These are phyloP conservation scores for Cystobasidium pallidum DNA, from an alignment of 1,284 basidiomycete genomes.

Conservation along the genomic window DNA sequence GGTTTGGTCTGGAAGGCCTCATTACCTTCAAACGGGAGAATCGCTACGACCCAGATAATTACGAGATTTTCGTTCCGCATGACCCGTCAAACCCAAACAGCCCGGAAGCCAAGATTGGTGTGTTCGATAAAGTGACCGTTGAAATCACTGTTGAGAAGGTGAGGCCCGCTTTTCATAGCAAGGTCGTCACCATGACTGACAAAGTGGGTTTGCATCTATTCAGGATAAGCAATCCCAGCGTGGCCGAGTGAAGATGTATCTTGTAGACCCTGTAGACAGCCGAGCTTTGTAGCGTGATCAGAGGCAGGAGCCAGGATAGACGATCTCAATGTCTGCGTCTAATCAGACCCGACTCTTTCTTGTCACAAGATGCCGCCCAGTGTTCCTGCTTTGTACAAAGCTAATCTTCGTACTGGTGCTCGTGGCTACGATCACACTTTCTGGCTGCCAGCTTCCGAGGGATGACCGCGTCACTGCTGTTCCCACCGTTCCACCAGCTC, in stretches of 20 bases:
- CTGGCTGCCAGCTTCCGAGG: too few relatives aligned
- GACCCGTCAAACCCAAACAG: conserved; percentile 52
- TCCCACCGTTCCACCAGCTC: not conserved
- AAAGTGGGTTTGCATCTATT: not conserved
- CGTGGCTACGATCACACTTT: too few relatives aligned
- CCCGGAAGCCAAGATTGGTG: conserved; percentile 62
- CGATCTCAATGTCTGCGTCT: not conserved
- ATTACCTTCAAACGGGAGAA: conserved; percentile 89
- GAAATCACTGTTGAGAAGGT: conserved; percentile 84
- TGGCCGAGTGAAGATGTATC: conserved; percentile 85
- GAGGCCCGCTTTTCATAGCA: not conserved
- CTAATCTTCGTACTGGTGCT: too few relatives aligned
- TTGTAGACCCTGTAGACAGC: conserved; percentile 65
- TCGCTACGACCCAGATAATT: conserved; percentile 88
- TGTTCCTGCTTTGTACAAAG: not conserved
- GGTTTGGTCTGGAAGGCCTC: conserved; percentile 89
- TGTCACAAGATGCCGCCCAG: not conserved
- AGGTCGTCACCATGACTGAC: not conserved
- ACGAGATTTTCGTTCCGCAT: conserved; percentile 73
- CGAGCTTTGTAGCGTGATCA: conserved; percentile 16
- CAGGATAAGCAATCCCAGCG: conserved; percentile 87
- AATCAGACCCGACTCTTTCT: not conserved
- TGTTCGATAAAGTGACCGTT: conserved; percentile 92
- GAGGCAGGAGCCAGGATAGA: not conserved
- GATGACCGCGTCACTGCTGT: conserved; percentile 34